Conservation (phyloP, 768 basidiomycete genomes). For the Ephemerocybe angulata region DNA sequence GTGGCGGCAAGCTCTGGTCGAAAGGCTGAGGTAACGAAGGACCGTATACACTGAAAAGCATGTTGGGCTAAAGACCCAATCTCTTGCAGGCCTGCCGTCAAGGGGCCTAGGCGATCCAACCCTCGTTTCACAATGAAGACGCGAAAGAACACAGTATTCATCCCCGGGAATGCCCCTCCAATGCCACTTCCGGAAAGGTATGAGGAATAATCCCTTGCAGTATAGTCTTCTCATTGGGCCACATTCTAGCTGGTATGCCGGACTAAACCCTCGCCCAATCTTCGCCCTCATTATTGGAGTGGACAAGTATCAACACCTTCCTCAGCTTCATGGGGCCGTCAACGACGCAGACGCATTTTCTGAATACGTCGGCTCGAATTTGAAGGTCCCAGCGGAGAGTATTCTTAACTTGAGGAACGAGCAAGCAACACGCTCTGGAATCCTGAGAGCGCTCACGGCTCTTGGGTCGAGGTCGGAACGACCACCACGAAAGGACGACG, state of each 20-base stretch:
- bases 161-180: background rate
- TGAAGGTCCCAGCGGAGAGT: constrained; percentile 28
- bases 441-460: constrained; percentile 26
- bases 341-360: constrained; percentile 38
- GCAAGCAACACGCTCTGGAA: constrained; percentile 33
- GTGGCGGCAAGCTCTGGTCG: background rate
- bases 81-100: background rate
- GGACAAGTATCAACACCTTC: constrained; percentile 29
- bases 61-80: background rate
- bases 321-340: constrained; percentile 32
- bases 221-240: background rate
- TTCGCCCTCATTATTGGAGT: constrained; percentile 45
- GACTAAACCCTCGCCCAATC: constrained; percentile 12
- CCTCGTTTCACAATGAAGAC: background rate
- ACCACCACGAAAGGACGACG: background rate
- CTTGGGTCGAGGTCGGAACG: constrained; percentile 12
- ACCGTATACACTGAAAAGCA: background rate
- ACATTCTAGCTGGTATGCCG: background rate
- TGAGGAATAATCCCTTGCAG: too few relatives aligned
- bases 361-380: constrained; percentile 24
- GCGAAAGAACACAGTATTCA: background rate
- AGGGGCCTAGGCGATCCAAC: background rate
- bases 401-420: constrained; percentile 35
- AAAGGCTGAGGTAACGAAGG: too few relatives aligned
- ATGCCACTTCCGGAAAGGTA: background rate